A percentile compares a stretch with the other conserved stretches of the same genome.
These are phyloP conservation scores for Intubia oerlemansii DNA, from an alignment of 2,329 filamentous ascomycete genomes.

Conservation along the genomic window DNA sequence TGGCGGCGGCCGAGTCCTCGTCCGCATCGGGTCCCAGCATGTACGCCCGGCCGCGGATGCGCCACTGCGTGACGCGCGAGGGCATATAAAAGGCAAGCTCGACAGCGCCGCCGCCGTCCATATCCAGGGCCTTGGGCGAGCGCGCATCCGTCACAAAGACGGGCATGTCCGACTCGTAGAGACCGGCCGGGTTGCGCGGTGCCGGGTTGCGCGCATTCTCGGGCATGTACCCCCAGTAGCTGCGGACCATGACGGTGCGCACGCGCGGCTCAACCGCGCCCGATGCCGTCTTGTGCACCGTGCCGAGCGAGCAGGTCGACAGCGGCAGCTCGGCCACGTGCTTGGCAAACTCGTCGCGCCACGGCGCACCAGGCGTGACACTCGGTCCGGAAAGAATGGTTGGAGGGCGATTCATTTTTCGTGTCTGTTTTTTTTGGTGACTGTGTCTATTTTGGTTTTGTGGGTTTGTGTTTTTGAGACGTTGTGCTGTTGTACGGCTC, in stretches of 20 bases:
- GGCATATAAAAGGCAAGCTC: constrained; percentile 76
- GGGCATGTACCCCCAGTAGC: constrained; percentile 58
- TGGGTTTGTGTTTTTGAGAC: no score
- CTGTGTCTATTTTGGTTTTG: no score
- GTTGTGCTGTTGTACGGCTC: no score
- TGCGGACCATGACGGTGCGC: constrained; percentile 67
- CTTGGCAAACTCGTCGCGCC: constrained; percentile 29
- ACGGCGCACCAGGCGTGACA: constrained; percentile 24
- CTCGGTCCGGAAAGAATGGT: no score
- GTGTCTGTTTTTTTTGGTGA: background rate
- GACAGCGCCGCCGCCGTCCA: constrained; percentile 44
- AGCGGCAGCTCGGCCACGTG: constrained; percentile 24
- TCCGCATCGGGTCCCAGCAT: constrained; percentile 46
- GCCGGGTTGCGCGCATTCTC: constrained; percentile 53
- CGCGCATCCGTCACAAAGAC: constrained; percentile 75
- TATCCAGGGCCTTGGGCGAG: constrained; percentile 63
- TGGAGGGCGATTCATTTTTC: no score
- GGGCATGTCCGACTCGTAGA: constrained; percentile 55
- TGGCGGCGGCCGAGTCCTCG: constrained; percentile 37
- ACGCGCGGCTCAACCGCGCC: constrained; percentile 29
- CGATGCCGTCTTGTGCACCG: constrained; percentile 17
- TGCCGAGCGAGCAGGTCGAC: constrained; percentile 29
- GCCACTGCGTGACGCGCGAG: constrained; percentile 59
- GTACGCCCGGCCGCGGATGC: constrained; percentile 56
- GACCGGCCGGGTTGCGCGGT: constrained; percentile 42